Evolutionary conservation across 306 rosid genomes (phyloP).

Genomic region (Potentilla sterilis): DNA sequence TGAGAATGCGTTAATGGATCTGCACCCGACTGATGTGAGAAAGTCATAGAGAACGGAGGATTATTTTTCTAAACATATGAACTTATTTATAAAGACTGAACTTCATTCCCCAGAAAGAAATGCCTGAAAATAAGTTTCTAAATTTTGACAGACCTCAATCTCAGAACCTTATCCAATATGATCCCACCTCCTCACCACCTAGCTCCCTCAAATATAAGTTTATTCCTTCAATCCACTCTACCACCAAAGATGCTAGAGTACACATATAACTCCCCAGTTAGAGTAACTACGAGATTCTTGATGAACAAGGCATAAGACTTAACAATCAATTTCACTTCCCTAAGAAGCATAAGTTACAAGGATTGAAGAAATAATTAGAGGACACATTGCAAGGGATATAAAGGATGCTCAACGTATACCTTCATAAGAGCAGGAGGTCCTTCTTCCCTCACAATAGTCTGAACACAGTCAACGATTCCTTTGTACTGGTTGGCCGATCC

Average conservation of each 20-base stretch:
- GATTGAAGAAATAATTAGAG: neutral
- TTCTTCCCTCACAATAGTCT: constrained; percentile 85
- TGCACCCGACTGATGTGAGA: too few relatives aligned
- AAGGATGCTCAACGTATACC: constrained; percentile 39
- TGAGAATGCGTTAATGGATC: too few relatives aligned
- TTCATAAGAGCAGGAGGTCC: constrained; percentile 77
- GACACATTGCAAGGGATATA: neutral
- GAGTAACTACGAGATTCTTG: neutral
- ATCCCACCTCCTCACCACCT: neutral
- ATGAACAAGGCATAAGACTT: neutral
- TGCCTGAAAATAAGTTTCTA: neutral
- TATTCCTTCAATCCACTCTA: neutral
- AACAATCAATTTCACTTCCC: neutral
- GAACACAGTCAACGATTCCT: constrained; percentile 87
- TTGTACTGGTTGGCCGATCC: constrained; percentile 82
- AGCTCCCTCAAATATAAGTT: neutral
- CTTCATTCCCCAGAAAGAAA: neutral
- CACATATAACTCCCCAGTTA: neutral
- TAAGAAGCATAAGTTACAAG: neutral
- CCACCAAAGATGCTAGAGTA: neutral
- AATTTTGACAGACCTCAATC: neutral
- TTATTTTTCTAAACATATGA: too few relatives aligned
- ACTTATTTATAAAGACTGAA: neutral
- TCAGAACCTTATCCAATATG: neutral
- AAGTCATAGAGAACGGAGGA: neutral